Evolutionary conservation across 768 basidiomycete species (phyloP).

Genomic region (Tulasnella sp.): DNA sequence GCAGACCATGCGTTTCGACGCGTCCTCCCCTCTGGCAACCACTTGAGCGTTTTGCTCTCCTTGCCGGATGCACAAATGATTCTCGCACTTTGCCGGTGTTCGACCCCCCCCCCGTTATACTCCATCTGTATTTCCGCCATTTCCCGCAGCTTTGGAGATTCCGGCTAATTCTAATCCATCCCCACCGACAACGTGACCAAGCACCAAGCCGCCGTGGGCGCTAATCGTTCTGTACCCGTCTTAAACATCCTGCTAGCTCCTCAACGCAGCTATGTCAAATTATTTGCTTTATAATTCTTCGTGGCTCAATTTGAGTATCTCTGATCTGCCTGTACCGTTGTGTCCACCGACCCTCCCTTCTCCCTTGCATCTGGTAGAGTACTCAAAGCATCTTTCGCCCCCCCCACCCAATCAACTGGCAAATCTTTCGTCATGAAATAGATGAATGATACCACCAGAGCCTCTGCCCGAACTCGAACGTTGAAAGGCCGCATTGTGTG

Average conservation of each 20-base stretch:
- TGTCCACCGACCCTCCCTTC: too few relatives aligned
- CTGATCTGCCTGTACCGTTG: too few relatives aligned
- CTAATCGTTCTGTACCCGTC: neutral
- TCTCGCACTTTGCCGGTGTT: neutral
- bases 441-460: too few relatives aligned
- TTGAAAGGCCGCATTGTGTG: too few relatives aligned
- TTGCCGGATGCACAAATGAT: neutral
- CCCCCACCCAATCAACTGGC: too few relatives aligned
- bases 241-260: too few relatives aligned
- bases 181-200: neutral
- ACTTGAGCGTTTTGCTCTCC: slow-evolving; percentile 2
- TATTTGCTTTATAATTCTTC: neutral
- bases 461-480: too few relatives aligned
- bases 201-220: neutral
- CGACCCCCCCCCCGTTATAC: neutral
- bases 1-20: neutral
- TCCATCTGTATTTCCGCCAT: neutral
- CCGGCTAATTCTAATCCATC: neutral
- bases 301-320: neutral
- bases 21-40: neutral
- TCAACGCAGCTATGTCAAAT: neutral
- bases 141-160: neutral
- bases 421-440: too few relatives aligned
- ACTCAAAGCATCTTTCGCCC: too few relatives aligned
- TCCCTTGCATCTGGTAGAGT: too few relatives aligned